A percentile compares a stretch with the other conserved stretches of the same genome.
Conservation (phyloP, 2,329 filamentous ascomycete genomes). For the Westerdykella sp. region DNA sequence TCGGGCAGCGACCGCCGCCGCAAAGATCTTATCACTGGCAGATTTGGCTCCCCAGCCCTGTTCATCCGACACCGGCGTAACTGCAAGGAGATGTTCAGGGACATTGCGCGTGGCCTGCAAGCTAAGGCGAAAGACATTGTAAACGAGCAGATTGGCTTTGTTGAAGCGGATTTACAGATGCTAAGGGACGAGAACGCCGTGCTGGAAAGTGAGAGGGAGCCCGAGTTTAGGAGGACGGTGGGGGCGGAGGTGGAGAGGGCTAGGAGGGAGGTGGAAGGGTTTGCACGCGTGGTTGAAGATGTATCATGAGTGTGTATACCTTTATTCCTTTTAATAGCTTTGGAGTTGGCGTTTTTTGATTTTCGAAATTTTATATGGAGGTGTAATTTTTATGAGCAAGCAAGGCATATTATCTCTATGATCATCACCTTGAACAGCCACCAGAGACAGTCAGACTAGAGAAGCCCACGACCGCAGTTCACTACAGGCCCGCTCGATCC, state of each 20-base stretch:
- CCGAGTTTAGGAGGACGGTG: conserved; percentile 10
- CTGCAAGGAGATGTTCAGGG: conserved; percentile 5
- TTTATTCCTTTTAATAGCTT: too few species aligned
- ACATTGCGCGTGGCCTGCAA: conserved; percentile 6
- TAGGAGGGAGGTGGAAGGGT: conserved; percentile 4
- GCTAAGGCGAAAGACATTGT: conserved; percentile 3
- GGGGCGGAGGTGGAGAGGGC: conserved; percentile 5
- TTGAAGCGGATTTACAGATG: conserved; percentile 12
- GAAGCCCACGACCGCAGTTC: too few species aligned
- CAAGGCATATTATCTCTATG: too few species aligned
- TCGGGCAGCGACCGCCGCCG: conserved; percentile 7
- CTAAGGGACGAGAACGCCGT: conserved; percentile 16
- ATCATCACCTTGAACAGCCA: too few species aligned
- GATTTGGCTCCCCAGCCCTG: conserved; percentile 9
- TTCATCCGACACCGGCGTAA: conserved; percentile 9
- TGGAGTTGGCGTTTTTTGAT: too few species aligned
- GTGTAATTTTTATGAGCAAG: too few species aligned
- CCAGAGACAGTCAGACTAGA: too few species aligned
- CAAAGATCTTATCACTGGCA: conserved; percentile 9
- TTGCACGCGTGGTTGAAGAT: conserved; percentile 4
- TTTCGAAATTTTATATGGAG: too few species aligned
- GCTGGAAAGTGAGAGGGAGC: conserved; percentile 14
- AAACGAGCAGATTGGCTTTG: conserved; percentile 8
- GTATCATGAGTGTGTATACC: not conserved
- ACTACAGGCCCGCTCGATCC: too few species aligned